These are phyloP conservation scores for Candida dendrica DNA, from an alignment of 805 yeast species.

Conservation along the genomic window DNA sequence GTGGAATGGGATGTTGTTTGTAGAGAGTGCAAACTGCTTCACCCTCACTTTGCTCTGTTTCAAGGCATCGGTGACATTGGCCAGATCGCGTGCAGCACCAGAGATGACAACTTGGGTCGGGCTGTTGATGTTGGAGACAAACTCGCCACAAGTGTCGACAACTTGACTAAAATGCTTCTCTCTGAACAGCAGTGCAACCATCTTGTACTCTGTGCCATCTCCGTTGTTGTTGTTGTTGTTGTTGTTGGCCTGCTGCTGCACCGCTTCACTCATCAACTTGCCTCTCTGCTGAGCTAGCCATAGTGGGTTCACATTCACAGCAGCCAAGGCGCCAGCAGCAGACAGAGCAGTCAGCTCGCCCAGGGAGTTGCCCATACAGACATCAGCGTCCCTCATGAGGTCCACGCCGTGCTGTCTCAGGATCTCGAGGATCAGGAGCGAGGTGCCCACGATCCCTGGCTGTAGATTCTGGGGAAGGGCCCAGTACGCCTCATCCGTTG, in stretches of 20 bases:
- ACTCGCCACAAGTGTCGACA: conserved; percentile 11
- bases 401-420: conserved; percentile 15
- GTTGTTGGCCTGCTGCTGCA: conserved; percentile 10
- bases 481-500: not conserved
- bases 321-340: conserved; percentile 17
- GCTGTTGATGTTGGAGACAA: conserved; percentile 37
- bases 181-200: conserved; percentile 29
- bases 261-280: conserved; percentile 27
- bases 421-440: conserved; percentile 20
- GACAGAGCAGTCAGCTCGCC: conserved; percentile 35
- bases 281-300: conserved; percentile 29
- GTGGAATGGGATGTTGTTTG: conserved; percentile 37
- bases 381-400: conserved; percentile 13
- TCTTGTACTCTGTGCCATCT: conserved; percentile 23
- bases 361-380: conserved; percentile 35
- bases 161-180: conserved; percentile 19
- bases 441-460: conserved; percentile 18
- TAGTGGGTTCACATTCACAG: not conserved
- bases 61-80: conserved; percentile 6
- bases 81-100: conserved; percentile 23
- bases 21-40: conserved; percentile 27
- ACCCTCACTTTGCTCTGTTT: conserved; percentile 16
- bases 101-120: conserved; percentile 33
- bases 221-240: no score
- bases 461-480: conserved; percentile 7